Conservation (phyloP, 495 filamentous ascomycete genomes). For the Rusavskia elegans region DNA sequence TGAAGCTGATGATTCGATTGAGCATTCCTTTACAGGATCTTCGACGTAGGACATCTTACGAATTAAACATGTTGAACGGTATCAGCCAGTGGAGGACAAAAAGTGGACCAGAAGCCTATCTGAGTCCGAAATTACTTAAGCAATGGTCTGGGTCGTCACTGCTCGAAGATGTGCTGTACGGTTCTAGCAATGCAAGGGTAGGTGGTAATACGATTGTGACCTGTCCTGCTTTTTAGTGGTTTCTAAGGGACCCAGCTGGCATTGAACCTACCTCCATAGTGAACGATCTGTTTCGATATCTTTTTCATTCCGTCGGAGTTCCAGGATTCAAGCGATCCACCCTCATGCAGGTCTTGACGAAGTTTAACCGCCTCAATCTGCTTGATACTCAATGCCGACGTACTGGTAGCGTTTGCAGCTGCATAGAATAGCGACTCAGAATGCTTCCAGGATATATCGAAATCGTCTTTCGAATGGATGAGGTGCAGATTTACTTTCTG, state of each 20-base stretch:
- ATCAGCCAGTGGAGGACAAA: no score
- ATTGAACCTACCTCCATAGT: constrained; percentile 7
- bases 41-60: no score
- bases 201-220: constrained; percentile 13
- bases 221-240: background rate
- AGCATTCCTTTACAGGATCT: no score
- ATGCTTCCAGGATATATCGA: constrained; percentile 55
- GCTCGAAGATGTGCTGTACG: constrained; percentile 6
- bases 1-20: no score
- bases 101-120: no score
- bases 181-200: constrained; percentile 11
- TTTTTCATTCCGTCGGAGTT: constrained; percentile 7
- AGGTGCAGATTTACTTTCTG: constrained; percentile 48
- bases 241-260: background rate
- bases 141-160: background rate
- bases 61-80: no score
- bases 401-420: constrained; percentile 34
- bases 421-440: constrained; percentile 38
- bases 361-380: constrained; percentile 11
- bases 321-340: constrained; percentile 7
- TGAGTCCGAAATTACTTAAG: no score
- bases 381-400: constrained; percentile 12
- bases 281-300: constrained; percentile 8
- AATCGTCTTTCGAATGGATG: constrained; percentile 60
- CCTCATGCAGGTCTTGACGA: constrained; percentile 5